A percentile compares a stretch with the other conserved stretches of the same genome.
These are phyloP conservation scores for Epithemia pelagica DNA, from an alignment of 108 stramenopile species.

Conservation along the genomic window DNA sequence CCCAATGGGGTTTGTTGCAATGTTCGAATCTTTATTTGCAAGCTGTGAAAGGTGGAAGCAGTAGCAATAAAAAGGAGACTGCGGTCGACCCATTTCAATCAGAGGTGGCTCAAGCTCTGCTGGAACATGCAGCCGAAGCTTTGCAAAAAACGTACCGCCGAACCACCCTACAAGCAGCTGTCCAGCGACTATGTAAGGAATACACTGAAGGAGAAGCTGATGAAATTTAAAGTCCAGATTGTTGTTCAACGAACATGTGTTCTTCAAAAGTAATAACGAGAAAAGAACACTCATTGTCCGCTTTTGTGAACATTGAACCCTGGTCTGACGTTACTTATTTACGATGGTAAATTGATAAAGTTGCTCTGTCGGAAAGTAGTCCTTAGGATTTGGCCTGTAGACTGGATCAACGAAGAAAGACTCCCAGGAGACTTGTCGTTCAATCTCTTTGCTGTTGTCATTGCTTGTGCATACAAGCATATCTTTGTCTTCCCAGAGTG, in stretches of 20 bases:
- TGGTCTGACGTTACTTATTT: too few relatives aligned
- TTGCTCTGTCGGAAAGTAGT: conserved; percentile 80
- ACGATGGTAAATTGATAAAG: conserved; percentile 52
- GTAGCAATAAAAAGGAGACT: neutral
- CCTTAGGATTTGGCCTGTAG: conserved; percentile 85
- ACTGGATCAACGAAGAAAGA: conserved; percentile 79
- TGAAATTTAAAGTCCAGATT: conserved; percentile 1
- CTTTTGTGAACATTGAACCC: too few relatives aligned
- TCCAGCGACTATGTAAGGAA: neutral
- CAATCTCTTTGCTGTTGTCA: neutral
- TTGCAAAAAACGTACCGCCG: neutral
- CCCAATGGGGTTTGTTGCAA: conserved; percentile 58
- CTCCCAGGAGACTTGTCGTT: conserved; percentile 40
- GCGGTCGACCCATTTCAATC: neutral
- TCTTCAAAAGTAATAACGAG: too few relatives aligned
- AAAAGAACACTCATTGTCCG: too few relatives aligned
- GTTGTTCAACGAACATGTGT: neutral
- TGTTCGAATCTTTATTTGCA: conserved; percentile 65
- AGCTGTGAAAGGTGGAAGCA: conserved; percentile 13
- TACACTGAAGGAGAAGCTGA: neutral
- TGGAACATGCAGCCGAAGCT: neutral
- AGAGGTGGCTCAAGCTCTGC: neutral
- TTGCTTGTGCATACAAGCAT: conserved; percentile 9
- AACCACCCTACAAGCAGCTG: neutral
- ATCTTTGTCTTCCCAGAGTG: conserved; percentile 55